Evolutionary conservation across 352 stramenopile genomes (phyloP).

Genomic region (Thalassiosira hispida): DNA sequence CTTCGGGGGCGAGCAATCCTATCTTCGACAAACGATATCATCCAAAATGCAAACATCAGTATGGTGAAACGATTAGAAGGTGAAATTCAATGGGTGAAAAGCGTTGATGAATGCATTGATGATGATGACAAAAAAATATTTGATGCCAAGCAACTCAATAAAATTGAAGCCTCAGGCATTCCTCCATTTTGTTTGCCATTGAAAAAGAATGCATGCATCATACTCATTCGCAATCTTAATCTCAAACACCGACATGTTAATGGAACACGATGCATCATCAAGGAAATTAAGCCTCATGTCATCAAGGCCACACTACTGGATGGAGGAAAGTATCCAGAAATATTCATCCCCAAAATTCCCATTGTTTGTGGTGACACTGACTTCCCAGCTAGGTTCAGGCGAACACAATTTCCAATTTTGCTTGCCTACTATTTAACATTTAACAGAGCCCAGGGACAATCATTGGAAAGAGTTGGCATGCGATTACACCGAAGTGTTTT

Average conservation of each 20-base stretch:
- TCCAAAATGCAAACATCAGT: conserved; percentile 24
- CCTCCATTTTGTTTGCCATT: conserved; percentile 22
- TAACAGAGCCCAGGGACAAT: conserved; percentile 18
- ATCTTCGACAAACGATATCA: conserved; percentile 26
- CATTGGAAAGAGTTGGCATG: conserved; percentile 6
- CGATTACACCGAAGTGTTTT: conserved; percentile 22
- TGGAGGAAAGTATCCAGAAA: conserved; percentile 3
- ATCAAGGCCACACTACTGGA: neutral
- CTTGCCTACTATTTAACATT: conserved; percentile 22
- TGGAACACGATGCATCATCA: conserved; percentile 17
- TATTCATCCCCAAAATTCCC: conserved; percentile 32
- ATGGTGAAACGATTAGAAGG: conserved; percentile 13
- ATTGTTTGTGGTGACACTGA: conserved; percentile 7
- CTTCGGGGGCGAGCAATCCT: conserved; percentile 14
- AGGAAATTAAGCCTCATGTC: neutral
- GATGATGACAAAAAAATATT: conserved; percentile 25
- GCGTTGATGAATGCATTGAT: conserved; percentile 20
- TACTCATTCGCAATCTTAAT: conserved; percentile 33
- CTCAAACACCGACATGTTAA: conserved; percentile 18
- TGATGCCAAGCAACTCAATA: conserved; percentile 18
- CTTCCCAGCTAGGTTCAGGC: conserved; percentile 16
- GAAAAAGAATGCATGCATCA: neutral
- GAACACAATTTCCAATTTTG: conserved; percentile 25
- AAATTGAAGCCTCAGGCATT: conserved; percentile 16
- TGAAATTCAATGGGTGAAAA: conserved; percentile 5